Conservation (phyloP, 2,329 filamentous ascomycete genomes). For the Talaromyces amestolkiae region DNA sequence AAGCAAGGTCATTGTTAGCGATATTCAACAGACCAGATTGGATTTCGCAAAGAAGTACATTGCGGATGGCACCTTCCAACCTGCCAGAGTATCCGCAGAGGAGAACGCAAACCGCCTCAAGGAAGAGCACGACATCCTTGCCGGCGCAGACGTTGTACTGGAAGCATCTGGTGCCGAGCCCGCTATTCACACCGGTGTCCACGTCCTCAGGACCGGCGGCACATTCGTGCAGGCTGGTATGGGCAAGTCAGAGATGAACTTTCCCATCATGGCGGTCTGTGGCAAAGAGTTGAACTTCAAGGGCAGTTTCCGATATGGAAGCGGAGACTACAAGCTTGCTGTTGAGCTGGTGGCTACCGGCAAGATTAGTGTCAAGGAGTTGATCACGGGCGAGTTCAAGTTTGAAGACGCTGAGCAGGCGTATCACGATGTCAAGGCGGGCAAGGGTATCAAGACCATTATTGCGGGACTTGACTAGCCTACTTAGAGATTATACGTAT, state of each 20-base stretch:
- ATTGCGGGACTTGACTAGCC: slow-evolving; percentile 39
- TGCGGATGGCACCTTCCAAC: slow-evolving; percentile 54
- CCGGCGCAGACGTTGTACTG: slow-evolving; percentile 73
- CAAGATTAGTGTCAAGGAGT: slow-evolving; percentile 70
- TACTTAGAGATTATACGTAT: slow-evolving; percentile 17
- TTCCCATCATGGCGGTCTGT: slow-evolving; percentile 88
- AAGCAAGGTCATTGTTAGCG: slow-evolving; percentile 76
- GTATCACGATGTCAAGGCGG: slow-evolving; percentile 80
- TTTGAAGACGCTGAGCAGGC: slow-evolving; percentile 83
- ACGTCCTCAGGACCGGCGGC: slow-evolving; percentile 68
- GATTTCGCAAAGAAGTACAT: slow-evolving; percentile 74
- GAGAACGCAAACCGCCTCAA: slow-evolving; percentile 72
- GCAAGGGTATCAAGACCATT: slow-evolving; percentile 59
- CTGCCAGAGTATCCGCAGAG: slow-evolving; percentile 60
- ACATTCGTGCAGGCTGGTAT: slow-evolving; percentile 85
- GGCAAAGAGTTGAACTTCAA: slow-evolving; percentile 83
- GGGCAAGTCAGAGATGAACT: slow-evolving; percentile 81
- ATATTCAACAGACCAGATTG: slow-evolving; percentile 77
- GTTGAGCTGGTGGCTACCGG: slow-evolving; percentile 72
- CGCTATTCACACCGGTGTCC: slow-evolving; percentile 71
- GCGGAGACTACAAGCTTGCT: slow-evolving; percentile 82
- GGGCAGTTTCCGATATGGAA: slow-evolving; percentile 85
- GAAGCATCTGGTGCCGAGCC: slow-evolving; percentile 78
- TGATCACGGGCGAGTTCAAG: slow-evolving; percentile 73
- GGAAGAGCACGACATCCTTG: slow-evolving; percentile 59